Percentiles rank a stretch among this genome's conserved stretches.
Conservation (phyloP, 257 asterid species). For the Hygrophila difformis region DNA sequence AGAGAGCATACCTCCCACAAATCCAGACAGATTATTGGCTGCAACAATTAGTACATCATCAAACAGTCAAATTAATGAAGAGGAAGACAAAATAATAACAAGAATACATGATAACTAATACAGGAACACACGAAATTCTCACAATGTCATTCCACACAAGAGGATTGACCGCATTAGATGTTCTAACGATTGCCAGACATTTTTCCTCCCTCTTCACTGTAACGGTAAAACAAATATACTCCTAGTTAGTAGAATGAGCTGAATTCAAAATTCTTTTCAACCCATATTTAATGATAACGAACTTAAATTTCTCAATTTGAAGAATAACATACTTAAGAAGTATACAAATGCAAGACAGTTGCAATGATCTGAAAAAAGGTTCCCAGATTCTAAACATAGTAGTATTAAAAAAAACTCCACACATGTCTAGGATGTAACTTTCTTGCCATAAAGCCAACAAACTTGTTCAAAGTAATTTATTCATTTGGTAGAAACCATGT, state of each 20-base stretch:
- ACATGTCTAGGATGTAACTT: no score
- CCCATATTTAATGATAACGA: no score
- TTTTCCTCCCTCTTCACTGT: slow-evolving; percentile 85
- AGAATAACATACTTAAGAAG: slow-evolving; percentile 3
- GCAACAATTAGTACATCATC: slow-evolving; percentile 25
- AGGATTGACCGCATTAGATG: slow-evolving; percentile 50
- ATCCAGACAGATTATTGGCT: slow-evolving; percentile 57
- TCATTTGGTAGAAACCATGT: no score
- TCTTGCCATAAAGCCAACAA: no score
- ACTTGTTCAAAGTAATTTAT: no score
- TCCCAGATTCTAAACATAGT: no score
- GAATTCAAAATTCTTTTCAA: no score
- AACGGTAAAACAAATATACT: slow-evolving; percentile 19
- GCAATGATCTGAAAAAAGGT: no score
- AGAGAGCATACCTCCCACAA: slow-evolving; percentile 49
- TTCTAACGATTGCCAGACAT: slow-evolving; percentile 53
- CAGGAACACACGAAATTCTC: slow-evolving; percentile 24
- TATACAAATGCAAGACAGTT: no score
- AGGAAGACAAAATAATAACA: background rate
- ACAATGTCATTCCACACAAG: slow-evolving; percentile 55
- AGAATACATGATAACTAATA: background rate
- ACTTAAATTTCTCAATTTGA: background rate
- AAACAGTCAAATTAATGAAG: slow-evolving; percentile 9
- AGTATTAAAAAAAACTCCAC: no score
- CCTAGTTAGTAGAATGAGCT: no score